These are phyloP conservation scores for Fagopyrum esculentum DNA, from an alignment of 148 eudicot species.

Conservation along the genomic window DNA sequence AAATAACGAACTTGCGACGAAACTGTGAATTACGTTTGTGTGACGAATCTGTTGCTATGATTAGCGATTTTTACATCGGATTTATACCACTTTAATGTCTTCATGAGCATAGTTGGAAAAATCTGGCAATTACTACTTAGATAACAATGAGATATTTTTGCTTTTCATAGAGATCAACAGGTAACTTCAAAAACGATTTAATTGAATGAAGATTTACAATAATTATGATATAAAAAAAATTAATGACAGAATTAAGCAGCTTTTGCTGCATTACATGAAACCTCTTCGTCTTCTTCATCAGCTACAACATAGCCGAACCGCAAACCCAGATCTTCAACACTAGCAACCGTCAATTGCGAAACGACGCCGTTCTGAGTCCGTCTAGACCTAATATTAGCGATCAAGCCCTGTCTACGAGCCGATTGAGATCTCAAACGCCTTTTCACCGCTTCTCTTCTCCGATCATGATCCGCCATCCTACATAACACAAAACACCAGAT, in stretches of 20 bases:
- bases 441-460: background rate
- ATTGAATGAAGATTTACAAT: too few relatives aligned
- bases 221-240: too few relatives aligned
- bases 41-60: too few relatives aligned
- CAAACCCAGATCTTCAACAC: constrained; percentile 1
- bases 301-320: background rate
- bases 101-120: too few relatives aligned
- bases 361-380: background rate
- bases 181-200: background rate
- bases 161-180: background rate
- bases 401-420: background rate
- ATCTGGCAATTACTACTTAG: too few relatives aligned
- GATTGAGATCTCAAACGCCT: constrained; percentile 1
- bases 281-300: background rate
- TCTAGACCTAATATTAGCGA: background rate
- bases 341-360: background rate
- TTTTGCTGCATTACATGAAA: background rate
- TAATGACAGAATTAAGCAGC: background rate
- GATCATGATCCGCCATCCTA: constrained; percentile 3
- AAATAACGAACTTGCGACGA: too few relatives aligned
- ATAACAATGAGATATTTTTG: background rate
- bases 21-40: too few relatives aligned
- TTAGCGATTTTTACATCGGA: too few relatives aligned
- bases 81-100: too few relatives aligned
- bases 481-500: background rate